A percentile compares a stretch with the other conserved stretches of the same genome.
Conservation (phyloP, 768 basidiomycete genomes). For the Ramaria sp. region DNA sequence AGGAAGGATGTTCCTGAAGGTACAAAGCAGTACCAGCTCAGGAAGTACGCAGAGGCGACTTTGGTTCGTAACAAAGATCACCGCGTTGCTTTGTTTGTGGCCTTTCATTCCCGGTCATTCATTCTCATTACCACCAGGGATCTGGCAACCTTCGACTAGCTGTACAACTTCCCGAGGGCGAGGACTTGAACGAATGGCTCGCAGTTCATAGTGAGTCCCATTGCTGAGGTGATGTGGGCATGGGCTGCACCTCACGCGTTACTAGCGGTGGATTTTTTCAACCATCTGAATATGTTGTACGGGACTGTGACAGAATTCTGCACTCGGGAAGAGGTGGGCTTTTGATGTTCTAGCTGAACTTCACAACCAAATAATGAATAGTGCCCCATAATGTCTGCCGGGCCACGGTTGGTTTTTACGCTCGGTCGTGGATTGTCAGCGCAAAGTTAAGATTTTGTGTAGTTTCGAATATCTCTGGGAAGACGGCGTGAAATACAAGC, state of each 20-base stretch:
- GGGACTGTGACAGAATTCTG: constrained; percentile 98
- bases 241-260: background rate
- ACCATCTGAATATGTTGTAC: constrained; percentile 98
- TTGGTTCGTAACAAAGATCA: constrained; percentile 40
- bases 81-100: background rate
- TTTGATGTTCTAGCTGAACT: background rate
- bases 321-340: constrained; percentile 75
- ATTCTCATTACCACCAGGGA: constrained; percentile 39
- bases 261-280: constrained; percentile 97
- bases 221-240: background rate
- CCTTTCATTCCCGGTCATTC: background rate
- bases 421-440: background rate
- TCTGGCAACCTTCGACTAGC: constrained; percentile 91
- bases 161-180: constrained; percentile 91
- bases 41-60: constrained; percentile 97
- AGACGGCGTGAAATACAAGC: constrained; percentile 77
- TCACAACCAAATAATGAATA: constrained; percentile 19
- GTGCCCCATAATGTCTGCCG: constrained; percentile 97
- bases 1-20: constrained; percentile 92
- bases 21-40: constrained; percentile 94
- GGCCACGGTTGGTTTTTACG: constrained; percentile 56
- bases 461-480: constrained; percentile 97
- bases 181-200: constrained; percentile 98
- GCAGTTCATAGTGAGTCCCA: constrained; percentile 80
- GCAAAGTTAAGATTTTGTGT: background rate